Evolutionary conservation across 352 stramenopile genomes (phyloP).

Genomic region (Phytophthora syringae): DNA sequence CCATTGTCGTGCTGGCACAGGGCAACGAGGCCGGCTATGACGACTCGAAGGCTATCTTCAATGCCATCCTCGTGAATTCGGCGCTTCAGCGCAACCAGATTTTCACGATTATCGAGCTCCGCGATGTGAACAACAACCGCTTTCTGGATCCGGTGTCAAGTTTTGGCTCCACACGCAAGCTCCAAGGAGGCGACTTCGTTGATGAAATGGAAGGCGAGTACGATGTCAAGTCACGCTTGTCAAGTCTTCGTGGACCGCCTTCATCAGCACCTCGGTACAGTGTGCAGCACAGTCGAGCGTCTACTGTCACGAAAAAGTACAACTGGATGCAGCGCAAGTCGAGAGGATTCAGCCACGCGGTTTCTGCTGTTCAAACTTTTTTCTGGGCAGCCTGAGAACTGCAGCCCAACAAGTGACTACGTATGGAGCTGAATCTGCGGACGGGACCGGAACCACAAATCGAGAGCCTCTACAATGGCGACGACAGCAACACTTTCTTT

Average conservation of each 20-base stretch:
- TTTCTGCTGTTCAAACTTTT: slow-evolving; percentile 55
- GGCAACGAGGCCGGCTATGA: slow-evolving; percentile 74
- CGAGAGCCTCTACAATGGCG: slow-evolving; percentile 41
- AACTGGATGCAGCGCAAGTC: slow-evolving; percentile 58
- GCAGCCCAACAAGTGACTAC: slow-evolving; percentile 57
- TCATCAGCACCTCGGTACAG: slow-evolving; percentile 30
- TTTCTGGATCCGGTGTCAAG: slow-evolving; percentile 81
- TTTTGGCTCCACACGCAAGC: slow-evolving; percentile 42
- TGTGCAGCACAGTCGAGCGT: slow-evolving; percentile 26
- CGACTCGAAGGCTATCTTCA: slow-evolving; percentile 89
- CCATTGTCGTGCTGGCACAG: slow-evolving; percentile 83
- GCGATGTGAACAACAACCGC: slow-evolving; percentile 85
- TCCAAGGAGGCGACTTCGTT: slow-evolving; percentile 27
- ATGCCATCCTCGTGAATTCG: slow-evolving; percentile 82
- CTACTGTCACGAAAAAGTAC: slow-evolving; percentile 41
- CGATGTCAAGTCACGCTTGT: slow-evolving; percentile 28
- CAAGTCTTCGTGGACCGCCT: slow-evolving; percentile 21
- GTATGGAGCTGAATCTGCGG: slow-evolving; percentile 33
- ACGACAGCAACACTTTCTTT: slow-evolving; percentile 85
- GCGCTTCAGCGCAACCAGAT: slow-evolving; percentile 69
- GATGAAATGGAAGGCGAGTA: slow-evolving; percentile 26
- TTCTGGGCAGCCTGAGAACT: slow-evolving; percentile 66
- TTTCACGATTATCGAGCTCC: slow-evolving; percentile 89
- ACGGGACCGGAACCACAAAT: slow-evolving; percentile 15
- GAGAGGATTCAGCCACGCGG: slow-evolving; percentile 35